Conservation (phyloP, 2,329 filamentous ascomycete genomes). For the Fusarium multiceps region DNA sequence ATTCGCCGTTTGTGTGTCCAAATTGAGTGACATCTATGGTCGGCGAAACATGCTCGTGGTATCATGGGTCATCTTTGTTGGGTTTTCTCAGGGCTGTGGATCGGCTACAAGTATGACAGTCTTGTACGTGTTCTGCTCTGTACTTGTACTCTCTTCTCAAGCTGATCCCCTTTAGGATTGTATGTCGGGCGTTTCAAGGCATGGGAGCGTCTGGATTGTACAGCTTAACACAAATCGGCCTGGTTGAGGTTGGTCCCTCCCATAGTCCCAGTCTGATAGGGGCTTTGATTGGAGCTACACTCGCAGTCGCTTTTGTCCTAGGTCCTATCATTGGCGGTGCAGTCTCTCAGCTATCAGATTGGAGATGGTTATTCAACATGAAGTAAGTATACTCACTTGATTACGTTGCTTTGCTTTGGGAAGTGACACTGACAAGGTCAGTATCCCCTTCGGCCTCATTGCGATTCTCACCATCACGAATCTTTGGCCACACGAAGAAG, state of each 20-base stretch:
- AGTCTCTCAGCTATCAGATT: slow-evolving; percentile 64
- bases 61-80: slow-evolving; percentile 66
- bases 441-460: slow-evolving; percentile 61
- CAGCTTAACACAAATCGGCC: slow-evolving; percentile 67
- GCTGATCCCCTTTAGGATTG: slow-evolving; percentile 58
- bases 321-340: slow-evolving; percentile 68
- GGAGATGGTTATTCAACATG: slow-evolving; percentile 71
- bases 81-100: slow-evolving; percentile 66
- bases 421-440: slow-evolving; percentile 43
- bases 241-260: slow-evolving; percentile 66
- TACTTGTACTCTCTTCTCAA: slow-evolving; percentile 1
- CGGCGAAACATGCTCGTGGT: slow-evolving; percentile 60
- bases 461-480: slow-evolving; percentile 61
- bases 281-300: slow-evolving; percentile 65
- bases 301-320: slow-evolving; percentile 68
- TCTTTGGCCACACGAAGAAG: slow-evolving; percentile 57
- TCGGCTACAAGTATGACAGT: slow-evolving; percentile 62
- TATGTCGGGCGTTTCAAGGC: slow-evolving; percentile 69
- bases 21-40: slow-evolving; percentile 70
- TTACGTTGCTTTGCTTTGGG: background rate
- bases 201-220: slow-evolving; percentile 72
- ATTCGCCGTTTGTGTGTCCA: slow-evolving; percentile 69
- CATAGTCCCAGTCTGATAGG: slow-evolving; percentile 65
- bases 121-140: slow-evolving; percentile 54
- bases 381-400: slow-evolving; percentile 58